A percentile compares a stretch with the other conserved stretches of the same genome.
These are phyloP conservation scores for Apiospora aurea DNA, from an alignment of 2,329 filamentous ascomycete genomes.

Conservation along the genomic window DNA sequence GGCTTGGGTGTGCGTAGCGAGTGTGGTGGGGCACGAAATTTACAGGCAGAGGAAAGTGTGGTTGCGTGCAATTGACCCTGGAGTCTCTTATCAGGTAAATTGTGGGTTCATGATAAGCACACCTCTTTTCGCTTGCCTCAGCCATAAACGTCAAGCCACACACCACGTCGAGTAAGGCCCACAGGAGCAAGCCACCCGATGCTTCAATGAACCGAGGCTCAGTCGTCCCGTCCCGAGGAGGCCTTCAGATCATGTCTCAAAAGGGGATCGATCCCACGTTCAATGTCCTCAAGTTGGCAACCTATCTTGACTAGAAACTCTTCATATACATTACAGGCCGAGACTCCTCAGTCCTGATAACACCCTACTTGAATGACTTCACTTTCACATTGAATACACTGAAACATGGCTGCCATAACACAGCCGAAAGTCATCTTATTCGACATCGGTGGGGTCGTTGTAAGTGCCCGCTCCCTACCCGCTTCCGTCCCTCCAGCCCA, in stretches of 20 bases:
- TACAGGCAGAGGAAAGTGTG: conserved; percentile 9
- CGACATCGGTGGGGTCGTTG: conserved; percentile 96
- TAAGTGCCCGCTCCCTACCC: conserved; percentile 59
- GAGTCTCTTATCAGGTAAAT: not conserved
- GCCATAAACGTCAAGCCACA: not conserved
- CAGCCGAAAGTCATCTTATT: conserved; percentile 82
- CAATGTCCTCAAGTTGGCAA: conserved; percentile 7
- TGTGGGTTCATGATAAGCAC: not conserved
- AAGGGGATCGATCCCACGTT: not conserved
- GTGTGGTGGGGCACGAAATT: conserved; percentile 16
- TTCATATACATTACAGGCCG: not conserved
- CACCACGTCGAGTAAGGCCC: not conserved
- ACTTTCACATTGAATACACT: not conserved
- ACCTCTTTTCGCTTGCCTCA: not conserved
- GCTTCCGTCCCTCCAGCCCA: not conserved
- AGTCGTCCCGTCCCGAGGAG: conserved; percentile 8
- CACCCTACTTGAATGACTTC: not conserved
- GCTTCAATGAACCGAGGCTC: conserved; percentile 4
- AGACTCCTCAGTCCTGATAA: not conserved
- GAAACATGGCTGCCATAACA: conserved; percentile 51
- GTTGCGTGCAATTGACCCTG: conserved; percentile 10
- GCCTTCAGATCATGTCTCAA: not conserved
- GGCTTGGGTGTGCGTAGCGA: conserved; percentile 1
- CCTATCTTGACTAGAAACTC: conserved; percentile 20
- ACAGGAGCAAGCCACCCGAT: not conserved